Percentiles rank a stretch among this genome's conserved stretches.
These are phyloP conservation scores for Hymenoscyphus scutula DNA, from an alignment of 2,329 filamentous ascomycete species.

Conservation along the genomic window DNA sequence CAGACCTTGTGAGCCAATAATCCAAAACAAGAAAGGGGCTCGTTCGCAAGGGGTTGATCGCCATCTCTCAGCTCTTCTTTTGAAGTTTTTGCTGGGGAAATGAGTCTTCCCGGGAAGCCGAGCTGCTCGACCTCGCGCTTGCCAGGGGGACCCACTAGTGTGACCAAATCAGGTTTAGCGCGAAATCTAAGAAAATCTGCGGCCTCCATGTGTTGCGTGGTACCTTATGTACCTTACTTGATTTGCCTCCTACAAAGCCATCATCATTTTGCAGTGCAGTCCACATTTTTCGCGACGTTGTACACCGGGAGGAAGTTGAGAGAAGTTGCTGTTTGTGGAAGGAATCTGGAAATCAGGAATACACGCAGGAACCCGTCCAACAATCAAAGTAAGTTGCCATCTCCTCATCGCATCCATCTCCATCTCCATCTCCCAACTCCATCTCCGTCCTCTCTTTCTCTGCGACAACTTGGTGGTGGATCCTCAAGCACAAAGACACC, in stretches of 20 bases:
- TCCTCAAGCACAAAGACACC: background rate
- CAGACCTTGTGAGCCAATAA: too few relatives aligned
- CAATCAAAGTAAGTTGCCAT: conserved; percentile 8
- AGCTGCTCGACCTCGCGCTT: too few relatives aligned
- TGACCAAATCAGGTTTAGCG: background rate
- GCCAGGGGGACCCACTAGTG: too few relatives aligned
- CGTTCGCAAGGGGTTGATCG: too few relatives aligned
- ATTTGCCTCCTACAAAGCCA: conserved; percentile 19
- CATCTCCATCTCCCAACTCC: background rate
- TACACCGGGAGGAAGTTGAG: conserved; percentile 33
- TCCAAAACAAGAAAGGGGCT: too few relatives aligned
- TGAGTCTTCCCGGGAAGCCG: too few relatives aligned
- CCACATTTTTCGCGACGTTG: conserved; percentile 26
- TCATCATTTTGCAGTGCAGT: conserved; percentile 26
- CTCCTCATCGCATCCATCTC: background rate
- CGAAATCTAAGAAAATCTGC: background rate
- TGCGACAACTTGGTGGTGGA: background rate
- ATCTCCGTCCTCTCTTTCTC: background rate
- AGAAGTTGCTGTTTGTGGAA: conserved; percentile 30
- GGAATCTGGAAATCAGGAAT: conserved; percentile 25
- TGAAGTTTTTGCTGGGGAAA: too few relatives aligned
- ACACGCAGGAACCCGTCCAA: conserved; percentile 10
- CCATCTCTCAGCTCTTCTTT: too few relatives aligned
- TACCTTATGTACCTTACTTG: background rate
- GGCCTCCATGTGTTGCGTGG: background rate